A percentile compares a stretch with the other conserved stretches of the same genome.
Conservation (phyloP, 2,329 filamentous ascomycete species). For the Epichloe aotearoae region DNA sequence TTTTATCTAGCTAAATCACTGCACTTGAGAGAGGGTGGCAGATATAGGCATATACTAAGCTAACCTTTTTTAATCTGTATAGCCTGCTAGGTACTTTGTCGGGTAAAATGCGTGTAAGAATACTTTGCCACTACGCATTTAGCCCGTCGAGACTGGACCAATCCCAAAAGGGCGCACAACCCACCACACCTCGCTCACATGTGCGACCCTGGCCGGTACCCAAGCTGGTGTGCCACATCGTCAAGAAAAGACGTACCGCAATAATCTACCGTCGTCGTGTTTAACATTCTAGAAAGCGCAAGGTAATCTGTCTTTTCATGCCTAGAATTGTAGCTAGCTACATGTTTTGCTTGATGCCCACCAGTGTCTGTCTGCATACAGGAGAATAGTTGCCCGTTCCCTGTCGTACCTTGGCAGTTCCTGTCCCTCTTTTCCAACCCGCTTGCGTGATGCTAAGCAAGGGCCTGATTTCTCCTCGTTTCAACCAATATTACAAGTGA, state of each 20-base stretch:
- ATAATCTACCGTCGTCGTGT: too few species aligned
- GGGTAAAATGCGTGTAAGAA: too few species aligned
- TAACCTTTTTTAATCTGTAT: too few species aligned
- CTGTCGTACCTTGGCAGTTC: not conserved
- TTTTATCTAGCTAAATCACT: too few species aligned
- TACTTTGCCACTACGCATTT: too few species aligned
- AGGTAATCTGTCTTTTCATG: not conserved
- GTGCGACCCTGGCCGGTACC: not conserved
- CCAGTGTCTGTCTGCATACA: not conserved
- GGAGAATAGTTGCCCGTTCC: not conserved
- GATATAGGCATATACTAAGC: too few species aligned
- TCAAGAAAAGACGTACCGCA: not conserved
- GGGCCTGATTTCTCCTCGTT: not conserved
- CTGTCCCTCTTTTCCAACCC: not conserved
- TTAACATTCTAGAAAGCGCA: too few species aligned
- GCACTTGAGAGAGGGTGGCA: too few species aligned
- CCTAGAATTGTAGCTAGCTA: constrained; percentile 5
- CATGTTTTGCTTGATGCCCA: constrained; percentile 1
- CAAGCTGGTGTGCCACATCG: not conserved
- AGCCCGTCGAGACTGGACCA: too few species aligned
- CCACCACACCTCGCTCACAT: not conserved
- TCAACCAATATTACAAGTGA: not conserved
- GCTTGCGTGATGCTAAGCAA: not conserved
- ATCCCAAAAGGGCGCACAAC: too few species aligned
- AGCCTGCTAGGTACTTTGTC: too few species aligned